Percentiles rank a stretch among this genome's conserved stretches.
Conservation (phyloP, 805 yeast genomes). For the Dipodascopsis uninucleata region DNA sequence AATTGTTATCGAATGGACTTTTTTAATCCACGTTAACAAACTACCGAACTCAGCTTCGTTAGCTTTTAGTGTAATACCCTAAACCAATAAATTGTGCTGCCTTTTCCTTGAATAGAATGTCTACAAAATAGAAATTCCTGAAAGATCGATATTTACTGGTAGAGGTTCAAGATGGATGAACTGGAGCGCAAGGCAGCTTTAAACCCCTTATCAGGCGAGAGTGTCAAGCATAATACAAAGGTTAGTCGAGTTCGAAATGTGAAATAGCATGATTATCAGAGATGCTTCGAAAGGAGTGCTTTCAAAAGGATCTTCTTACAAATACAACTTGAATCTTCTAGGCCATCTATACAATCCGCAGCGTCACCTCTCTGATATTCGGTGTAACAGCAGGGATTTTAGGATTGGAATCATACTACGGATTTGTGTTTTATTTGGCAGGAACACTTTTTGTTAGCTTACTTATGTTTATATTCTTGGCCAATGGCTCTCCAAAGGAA, state of each 20-base stretch:
- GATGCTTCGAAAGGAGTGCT: not conserved
- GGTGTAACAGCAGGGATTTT: slow-evolving; percentile 28
- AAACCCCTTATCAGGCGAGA: slow-evolving; percentile 20
- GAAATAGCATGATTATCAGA: not conserved
- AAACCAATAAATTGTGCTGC: too few species aligned
- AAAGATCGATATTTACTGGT: too few species aligned
- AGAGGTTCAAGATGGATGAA: too few species aligned
- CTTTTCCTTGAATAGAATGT: too few species aligned
- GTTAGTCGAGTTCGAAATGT: not conserved
- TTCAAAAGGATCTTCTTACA: not conserved
- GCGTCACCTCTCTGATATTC: slow-evolving; percentile 24
- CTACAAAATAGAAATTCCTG: too few species aligned
- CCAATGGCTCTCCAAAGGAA: slow-evolving; percentile 38
- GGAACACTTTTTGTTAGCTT: slow-evolving; percentile 17
- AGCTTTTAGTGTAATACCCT: too few species aligned
- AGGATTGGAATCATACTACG: slow-evolving; percentile 26
- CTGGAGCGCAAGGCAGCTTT: slow-evolving; percentile 15
- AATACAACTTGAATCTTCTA: not conserved
- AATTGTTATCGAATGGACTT: too few species aligned
- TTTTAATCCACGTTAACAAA: too few species aligned
- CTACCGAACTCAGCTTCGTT: too few species aligned
- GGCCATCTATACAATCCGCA: slow-evolving; percentile 24
- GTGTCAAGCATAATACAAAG: slow-evolving; percentile 19
- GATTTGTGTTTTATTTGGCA: slow-evolving; percentile 29
- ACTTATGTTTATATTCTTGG: slow-evolving; percentile 33